Conservation (phyloP, 176 grass and related monocot species). For the Elaeis guineensis region DNA sequence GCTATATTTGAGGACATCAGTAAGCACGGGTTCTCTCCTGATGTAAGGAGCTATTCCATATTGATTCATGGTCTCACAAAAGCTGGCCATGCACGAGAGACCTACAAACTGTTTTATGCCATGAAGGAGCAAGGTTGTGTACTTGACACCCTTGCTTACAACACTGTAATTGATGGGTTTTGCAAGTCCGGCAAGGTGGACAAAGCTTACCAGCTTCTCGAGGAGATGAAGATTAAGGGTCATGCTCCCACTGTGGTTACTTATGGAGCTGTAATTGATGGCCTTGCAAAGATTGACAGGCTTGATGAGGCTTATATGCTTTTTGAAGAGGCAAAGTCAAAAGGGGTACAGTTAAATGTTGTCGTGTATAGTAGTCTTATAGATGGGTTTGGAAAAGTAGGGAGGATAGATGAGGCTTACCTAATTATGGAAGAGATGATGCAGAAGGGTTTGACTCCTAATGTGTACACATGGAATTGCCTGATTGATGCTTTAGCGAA, state of each 20-base stretch:
- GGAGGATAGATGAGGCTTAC: constrained; percentile 97
- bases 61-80: constrained; percentile 92
- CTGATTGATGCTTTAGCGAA: constrained; percentile 87
- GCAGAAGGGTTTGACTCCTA: constrained; percentile 71
- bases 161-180: constrained; percentile 81
- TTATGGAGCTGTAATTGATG: constrained; percentile 87
- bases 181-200: constrained; percentile 91
- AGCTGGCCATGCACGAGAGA: constrained; percentile 86
- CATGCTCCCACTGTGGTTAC: constrained; percentile 64
- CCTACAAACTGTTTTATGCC: constrained; percentile 73
- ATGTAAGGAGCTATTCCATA: constrained; percentile 78
- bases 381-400: constrained; percentile 88
- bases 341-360: constrained; percentile 66
- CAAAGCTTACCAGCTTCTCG: constrained; percentile 83
- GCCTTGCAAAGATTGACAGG: constrained; percentile 87
- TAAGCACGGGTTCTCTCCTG: constrained; percentile 50
- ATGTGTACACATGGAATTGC: constrained; percentile 92
- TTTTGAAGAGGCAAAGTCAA: constrained; percentile 94
- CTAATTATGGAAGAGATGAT: constrained; percentile 98
- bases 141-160: constrained; percentile 74
- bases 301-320: constrained; percentile 97
- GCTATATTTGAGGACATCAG: constrained; percentile 70
- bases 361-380: constrained; percentile 89
- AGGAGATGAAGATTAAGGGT: constrained; percentile 76
- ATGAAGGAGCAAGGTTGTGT: constrained; percentile 83